Conservation (phyloP, 495 filamentous ascomycete genomes). For the Endocarpon pusillum region DNA sequence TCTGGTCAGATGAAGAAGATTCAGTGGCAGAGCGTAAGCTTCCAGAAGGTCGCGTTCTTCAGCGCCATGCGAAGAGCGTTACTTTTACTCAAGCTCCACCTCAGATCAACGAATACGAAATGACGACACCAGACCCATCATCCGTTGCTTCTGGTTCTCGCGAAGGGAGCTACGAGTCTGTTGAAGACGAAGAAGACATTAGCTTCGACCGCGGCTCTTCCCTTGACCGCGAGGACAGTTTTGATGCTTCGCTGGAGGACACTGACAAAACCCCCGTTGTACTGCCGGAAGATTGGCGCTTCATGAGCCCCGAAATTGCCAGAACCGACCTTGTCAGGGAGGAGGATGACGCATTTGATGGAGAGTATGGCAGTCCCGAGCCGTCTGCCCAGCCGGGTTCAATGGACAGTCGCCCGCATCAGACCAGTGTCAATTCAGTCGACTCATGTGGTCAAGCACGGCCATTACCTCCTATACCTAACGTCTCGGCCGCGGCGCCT, state of each 20-base stretch:
- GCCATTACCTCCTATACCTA: constrained; percentile 60
- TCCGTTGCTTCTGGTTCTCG: constrained; percentile 75
- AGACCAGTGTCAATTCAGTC: constrained; percentile 42
- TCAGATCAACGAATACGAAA: constrained; percentile 91
- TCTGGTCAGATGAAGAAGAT: constrained; percentile 52
- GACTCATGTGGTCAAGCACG: constrained; percentile 57
- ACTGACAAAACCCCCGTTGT: constrained; percentile 94
- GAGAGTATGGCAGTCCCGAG: constrained; percentile 42
- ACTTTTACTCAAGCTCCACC: constrained; percentile 91
- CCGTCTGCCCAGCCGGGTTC: constrained; percentile 23
- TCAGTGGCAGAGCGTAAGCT: constrained; percentile 32
- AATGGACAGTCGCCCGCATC: constrained; percentile 20
- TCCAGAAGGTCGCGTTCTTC: constrained; percentile 39
- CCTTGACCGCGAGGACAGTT: constrained; percentile 67
- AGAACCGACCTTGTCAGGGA: constrained; percentile 29
- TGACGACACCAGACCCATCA: constrained; percentile 87
- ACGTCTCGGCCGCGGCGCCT: constrained; percentile 18
- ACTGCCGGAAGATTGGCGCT: constrained; percentile 85
- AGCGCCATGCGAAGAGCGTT: constrained; percentile 83
- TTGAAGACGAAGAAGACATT: constrained; percentile 49
- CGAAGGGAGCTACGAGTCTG: constrained; percentile 84
- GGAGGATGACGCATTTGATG: constrained; percentile 54
- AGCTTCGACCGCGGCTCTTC: constrained; percentile 55
- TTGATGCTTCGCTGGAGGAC: constrained; percentile 85
- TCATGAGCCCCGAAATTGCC: constrained; percentile 42